Base-by-base conservation (phyloP, 2,329 filamentous ascomycete genomes). In the Fusarium mangiferae region DNA sequence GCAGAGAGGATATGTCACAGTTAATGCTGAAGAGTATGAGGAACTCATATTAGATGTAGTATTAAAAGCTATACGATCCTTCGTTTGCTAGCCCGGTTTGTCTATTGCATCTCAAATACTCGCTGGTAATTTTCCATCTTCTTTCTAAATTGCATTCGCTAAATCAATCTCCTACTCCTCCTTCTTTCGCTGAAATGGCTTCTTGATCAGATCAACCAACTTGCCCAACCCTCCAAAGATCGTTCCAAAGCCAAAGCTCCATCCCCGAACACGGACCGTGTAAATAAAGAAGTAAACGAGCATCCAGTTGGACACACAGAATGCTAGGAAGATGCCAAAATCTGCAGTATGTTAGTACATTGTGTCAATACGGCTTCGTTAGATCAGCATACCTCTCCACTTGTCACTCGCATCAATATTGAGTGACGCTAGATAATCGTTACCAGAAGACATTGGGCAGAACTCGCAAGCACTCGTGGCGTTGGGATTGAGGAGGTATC, bases 211-310 rank as follows among this genome's bases (percentile, higher is more conserved):
- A n/a, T 42, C 65, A 3, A 75, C 71, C 24, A 75, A 26, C 55
- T 73, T 76, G 41, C 74, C 74, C 58, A 76, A 36, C 12, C 38
- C 42, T 13, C 74, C 63, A 62, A 76, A 76, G 7, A 76, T 38
- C 18, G 56, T 68, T 14, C 89, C 89, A 66, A 94, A 85, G 0
- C 92, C 93, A 81, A 94, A 94, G 28, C 83, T 88, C 91, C 92
- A 94, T 13, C 91, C 88, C 72, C 87, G 87, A 62, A 94, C 89
- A 24, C 93, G 86, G 12, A 94, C 91, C 6, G 90, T 92, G 82
- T 92, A 95, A 64, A 94, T 90, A 78, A 95, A 94, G 82, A 94
- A 93, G 80, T 93, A 93, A 2, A 94, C 91, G 61, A 94, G 72
- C 45, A 87, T 83, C 90, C 90, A 94, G 78, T 94, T 94, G 57